Conservation (phyloP, 2,329 filamentous ascomycete genomes). For the Verticillium nubilum region DNA sequence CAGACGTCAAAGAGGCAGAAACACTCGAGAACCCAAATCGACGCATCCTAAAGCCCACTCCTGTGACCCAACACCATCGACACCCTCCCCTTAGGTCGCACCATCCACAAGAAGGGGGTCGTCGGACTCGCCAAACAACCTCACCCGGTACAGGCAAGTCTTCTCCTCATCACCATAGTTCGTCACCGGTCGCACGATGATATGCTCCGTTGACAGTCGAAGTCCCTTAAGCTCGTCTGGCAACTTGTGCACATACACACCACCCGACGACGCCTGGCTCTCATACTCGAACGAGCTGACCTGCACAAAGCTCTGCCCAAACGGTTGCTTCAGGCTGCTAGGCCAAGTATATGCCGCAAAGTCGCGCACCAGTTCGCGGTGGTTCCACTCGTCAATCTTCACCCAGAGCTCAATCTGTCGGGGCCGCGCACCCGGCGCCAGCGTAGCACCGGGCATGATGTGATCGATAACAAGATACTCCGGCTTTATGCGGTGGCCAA, state of each 20-base stretch:
- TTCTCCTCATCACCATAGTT: slow-evolving; percentile 55
- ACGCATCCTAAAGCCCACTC: neutral
- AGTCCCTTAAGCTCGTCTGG: slow-evolving; percentile 43
- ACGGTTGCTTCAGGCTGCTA: slow-evolving; percentile 22
- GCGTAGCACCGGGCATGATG: slow-evolving; percentile 55
- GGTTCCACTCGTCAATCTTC: slow-evolving; percentile 41
- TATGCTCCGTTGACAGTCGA: slow-evolving; percentile 40
- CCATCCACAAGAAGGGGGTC: neutral
- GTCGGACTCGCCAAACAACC: slow-evolving; percentile 44
- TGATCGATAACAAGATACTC: slow-evolving; percentile 70
- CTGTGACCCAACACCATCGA: neutral
- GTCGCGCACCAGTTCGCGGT: slow-evolving; percentile 32
- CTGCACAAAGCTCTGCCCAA: slow-evolving; percentile 46
- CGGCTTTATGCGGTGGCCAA: slow-evolving; percentile 54
- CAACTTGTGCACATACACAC: slow-evolving; percentile 48
- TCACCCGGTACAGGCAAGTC: slow-evolving; percentile 62
- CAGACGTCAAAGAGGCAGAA: neutral
- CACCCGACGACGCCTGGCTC: slow-evolving; percentile 33
- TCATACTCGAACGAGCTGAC: slow-evolving; percentile 52
- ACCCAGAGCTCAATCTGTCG: slow-evolving; percentile 67
- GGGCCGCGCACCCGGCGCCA: slow-evolving; percentile 58
- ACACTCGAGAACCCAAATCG: neutral
- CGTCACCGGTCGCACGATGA: slow-evolving; percentile 49
- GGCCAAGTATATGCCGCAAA: slow-evolving; percentile 26
- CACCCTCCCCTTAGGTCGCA: neutral